Evolutionary conservation across 306 rosid genomes (phyloP), one percentile per base, ranked within the genome.

Genomic region (Casuarina glauca): DNA sequence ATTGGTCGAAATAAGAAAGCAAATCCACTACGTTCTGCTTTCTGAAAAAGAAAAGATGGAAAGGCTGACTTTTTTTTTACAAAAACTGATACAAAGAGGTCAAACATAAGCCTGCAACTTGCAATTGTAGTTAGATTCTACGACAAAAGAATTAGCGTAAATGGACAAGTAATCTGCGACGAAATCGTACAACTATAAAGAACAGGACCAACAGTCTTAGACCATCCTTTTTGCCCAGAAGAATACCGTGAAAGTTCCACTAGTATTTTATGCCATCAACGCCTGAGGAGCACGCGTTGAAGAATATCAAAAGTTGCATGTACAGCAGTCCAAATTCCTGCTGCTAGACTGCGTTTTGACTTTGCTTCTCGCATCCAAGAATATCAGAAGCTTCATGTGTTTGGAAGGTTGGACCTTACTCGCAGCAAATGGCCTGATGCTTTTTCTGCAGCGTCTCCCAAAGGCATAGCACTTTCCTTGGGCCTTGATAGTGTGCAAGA

Each of bases 391-490:
- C 13, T 61, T 61, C 44, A 2, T 62, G 17, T 36, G 10, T 62
- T 19, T 35, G 51, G 13, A 77, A 72, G 44, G 63, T 69, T 15
- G 63, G 36, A 69, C 69, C 78, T 81, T 92, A 94, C 79, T 92
- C 98, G 58, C 97, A 92, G 83, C 98, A 94, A 49, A 2, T 57
- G 74, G 97, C 84, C 51, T 80, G 63, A 58, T 83, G 84, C 71
- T 88, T 89, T 80, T 82, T 90, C 81, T 83, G 97, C 88, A 92
- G 90, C 87, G 78, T 94, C 82, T 94, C 96, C 98, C 97, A 94
- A 50, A 92, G 97, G 86, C 98, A 94, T 51, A 94, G 60, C 74
- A 94, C 90, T 84, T 87, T 82, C 62, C 97, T 88, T 32, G 97
- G 97, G 75, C 77, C 88, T 82, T 94, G 97, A 85, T 90, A 94